phyloP scores from a whole-genome alignment of 2,329 filamentous ascomycete species.

The Xylariaceae sp. region DNA sequence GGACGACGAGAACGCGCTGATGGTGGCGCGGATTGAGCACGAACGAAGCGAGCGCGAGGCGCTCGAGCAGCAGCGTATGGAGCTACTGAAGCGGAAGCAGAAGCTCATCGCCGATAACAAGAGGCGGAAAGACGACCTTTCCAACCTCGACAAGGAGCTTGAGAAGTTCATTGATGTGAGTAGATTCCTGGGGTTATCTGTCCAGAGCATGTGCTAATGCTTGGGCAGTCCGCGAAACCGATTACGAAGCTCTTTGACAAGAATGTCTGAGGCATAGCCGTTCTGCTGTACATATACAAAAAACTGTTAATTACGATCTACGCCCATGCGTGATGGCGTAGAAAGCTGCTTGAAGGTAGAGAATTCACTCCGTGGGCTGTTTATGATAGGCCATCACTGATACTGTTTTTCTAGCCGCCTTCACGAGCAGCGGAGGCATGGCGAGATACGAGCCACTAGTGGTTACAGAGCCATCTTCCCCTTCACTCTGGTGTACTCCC shows the following conservation, averaged over 20 bases:
- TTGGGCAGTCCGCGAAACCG: conserved; percentile 67
- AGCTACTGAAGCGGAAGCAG: conserved; percentile 59
- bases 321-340: no score
- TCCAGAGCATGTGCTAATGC: neutral
- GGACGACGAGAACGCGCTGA: conserved; percentile 70
- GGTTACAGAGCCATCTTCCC: no score
- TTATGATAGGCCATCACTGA: no score
- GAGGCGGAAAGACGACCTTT: conserved; percentile 86
- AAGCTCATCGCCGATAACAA: conserved; percentile 69
- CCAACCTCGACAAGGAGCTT: conserved; percentile 81
- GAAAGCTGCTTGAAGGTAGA: no score
- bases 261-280: conserved; percentile 26
- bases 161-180: conserved; percentile 88
- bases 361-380: no score
- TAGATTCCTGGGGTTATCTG: conserved; percentile 11
- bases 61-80: conserved; percentile 76
- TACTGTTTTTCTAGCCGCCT: no score
- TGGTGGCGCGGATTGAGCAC: conserved; percentile 84
- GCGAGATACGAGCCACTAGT: no score
- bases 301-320: no score
- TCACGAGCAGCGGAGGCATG: no score
- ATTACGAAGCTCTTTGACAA: conserved; percentile 84
- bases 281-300: no score
- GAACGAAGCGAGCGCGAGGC: conserved; percentile 78
- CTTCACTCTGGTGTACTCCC: no score